phyloP scores from a whole-genome alignment of 192 early-diverging fungal genomes.

The Podila epicladia region DNA sequence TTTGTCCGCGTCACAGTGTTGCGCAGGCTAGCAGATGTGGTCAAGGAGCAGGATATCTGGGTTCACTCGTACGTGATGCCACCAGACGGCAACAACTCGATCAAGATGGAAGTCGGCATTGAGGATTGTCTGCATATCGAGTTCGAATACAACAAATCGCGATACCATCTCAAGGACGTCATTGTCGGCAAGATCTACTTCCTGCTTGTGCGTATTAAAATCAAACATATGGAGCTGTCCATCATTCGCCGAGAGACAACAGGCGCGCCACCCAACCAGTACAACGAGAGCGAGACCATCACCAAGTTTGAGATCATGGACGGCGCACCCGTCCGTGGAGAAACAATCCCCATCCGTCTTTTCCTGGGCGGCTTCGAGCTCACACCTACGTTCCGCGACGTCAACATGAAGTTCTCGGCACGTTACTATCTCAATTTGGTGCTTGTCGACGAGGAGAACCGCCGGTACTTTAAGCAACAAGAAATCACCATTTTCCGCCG shows the following conservation, averaged over 20 bases:
- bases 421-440: constrained; percentile 98
- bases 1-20: constrained; percentile 94
- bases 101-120: constrained; percentile 99
- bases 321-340: constrained; percentile 95
- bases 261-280: constrained; percentile 95
- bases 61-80: constrained; percentile 98
- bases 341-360: constrained; percentile 98
- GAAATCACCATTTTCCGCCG: constrained; percentile 89
- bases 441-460: constrained; percentile 97
- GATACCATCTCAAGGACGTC: constrained; percentile 98
- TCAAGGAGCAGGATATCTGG: constrained; percentile 96
- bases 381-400: constrained; percentile 97
- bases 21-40: constrained; percentile 87
- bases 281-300: constrained; percentile 98
- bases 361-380: constrained; percentile 98
- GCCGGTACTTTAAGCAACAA: constrained; percentile 99
- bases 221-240: constrained; percentile 99
- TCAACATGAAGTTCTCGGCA: constrained; percentile 99
- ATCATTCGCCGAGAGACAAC: constrained; percentile 98
- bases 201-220: constrained; percentile 98
- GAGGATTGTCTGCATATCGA: constrained; percentile 99
- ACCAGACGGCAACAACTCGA: constrained; percentile 90
- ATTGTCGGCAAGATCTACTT: constrained; percentile 99
- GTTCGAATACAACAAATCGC: constrained; percentile 99
- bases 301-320: constrained; percentile 99